Evolutionary conservation across 129 eudicot genomes (phyloP), one percentile per base, ranked within the genome.

Genomic region (Centaurea solstitialis): DNA sequence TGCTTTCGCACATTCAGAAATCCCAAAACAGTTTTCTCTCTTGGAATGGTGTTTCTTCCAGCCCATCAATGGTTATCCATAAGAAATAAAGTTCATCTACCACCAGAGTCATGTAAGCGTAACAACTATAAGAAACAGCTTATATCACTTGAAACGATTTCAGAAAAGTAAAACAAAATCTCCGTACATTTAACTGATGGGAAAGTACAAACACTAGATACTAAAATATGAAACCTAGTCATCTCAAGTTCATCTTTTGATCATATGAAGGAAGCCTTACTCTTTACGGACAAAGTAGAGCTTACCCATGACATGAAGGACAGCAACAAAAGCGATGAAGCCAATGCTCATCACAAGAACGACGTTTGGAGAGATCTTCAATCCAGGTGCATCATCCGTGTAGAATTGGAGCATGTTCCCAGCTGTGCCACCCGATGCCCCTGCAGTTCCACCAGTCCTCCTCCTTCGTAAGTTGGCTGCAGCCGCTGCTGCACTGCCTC

Each of bases 321-420:
- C 77, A 24, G 89, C 91, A 79, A 88, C 91, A 76, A 85, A 88
- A 41, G 89, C 91, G 53, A 88, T 82, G 83, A 88, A 88, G 0
- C 91, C 91, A 30, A 88, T 88, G 79, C 91, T 88, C 91, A 88
- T 88, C 33, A 88, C 88, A 33, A 88, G 91, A 59, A 88, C 91
- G 67, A 85, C 88, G 76, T 85, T 88, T 30, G 91, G 91, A 40
- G 91, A 88, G 62, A 85, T 85, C 85, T 85, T 88, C 71, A 88
- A 59, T 72, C 91, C 91, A 20, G 91, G 91, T 61, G 91, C 91
- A 82, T 88, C 91, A 53, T 88, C 91, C 0, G 91, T 88, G 83
- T 88, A 88, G 73, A 88, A 88, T 3, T 88, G 91, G 5, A 88
- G 89, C 89, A 88, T 85, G 82, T 84, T 85, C 9, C 91, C 87